Base-by-base conservation (phyloP, 768 basidiomycete genomes). In the Hypholoma sublateritium region DNA sequence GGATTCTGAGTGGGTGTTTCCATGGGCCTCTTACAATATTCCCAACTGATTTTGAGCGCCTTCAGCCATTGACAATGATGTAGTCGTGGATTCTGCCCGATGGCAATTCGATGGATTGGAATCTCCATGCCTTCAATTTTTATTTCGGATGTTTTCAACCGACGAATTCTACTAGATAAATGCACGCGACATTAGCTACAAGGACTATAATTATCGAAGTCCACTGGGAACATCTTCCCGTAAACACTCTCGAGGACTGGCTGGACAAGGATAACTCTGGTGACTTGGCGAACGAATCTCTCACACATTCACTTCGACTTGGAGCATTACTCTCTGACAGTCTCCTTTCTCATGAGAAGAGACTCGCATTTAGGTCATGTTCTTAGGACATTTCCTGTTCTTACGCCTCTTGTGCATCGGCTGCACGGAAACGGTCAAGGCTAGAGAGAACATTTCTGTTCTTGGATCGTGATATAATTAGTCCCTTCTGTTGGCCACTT, bases 201-300 rank as follows among this genome's bases (percentile, higher is more conserved):
- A 16, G 12, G 13, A 28, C 22, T 25, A 47, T 47, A 47, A 47
- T 28, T 28, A 47, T 35, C 42, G 22, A 53, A 53, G 32, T 19
- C 32, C 32, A 53, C 14, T 53, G 42, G 43, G 53, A 53, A 53
- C 32, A 53, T 35, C 42, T 46, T 24, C n/a, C 53, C 44, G 28
- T 35, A 41, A 28, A 44, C 21, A 53, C 28, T 36, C 42, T 53
- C 53, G 42, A 53, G 53, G 35, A 12, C 42, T 22, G 6, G n/a
- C 39, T 53, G 32, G 17, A 45, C 19, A 42, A 21, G 32, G 53
- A 44, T 45, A 32, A 44, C 45, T 45, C 43, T 21, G 22, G 43
- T 37, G 32, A 36, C 53, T 53, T 44, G 28, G 53, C 28, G 13
- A 34, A 36, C 16, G 51, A 13, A 17, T 28, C 43, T 53, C 53